Base-by-base conservation (phyloP, 345 rosid species). In the Eucalyptus erythrocorys region DNA sequence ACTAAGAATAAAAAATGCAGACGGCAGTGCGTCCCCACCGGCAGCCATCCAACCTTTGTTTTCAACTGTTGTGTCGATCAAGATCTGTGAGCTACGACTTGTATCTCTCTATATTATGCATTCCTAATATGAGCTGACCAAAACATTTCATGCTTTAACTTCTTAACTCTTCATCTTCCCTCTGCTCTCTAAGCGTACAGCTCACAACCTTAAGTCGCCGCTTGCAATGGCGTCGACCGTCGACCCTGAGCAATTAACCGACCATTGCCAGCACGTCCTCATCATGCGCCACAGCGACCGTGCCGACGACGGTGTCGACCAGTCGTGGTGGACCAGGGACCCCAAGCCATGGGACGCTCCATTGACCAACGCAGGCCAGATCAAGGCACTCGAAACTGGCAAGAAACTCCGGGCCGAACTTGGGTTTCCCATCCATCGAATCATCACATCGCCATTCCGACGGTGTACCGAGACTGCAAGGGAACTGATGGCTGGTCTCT, bases 261-360 rank as follows among this genome's bases (percentile, higher is more conserved):
- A 8, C 68, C 76, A 64, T n/a, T 89, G 86, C 90, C 99, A 96
- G 87, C 91, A 95, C 92, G 92, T 96, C 47, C 90, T 97, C 88
- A 94, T 97, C 24, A 93, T 97, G 97, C 93, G 99, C 45, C 99
- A 96, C 91, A 97, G 98, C 13, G 98, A 97, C 89, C 97, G 99
- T 6, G 86, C 93, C 87, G 99, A 97, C 90, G 91, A 91, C 59
- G 90, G 92, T 87, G 96, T 94, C 16, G 94, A 94, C 15, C 3
- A 13, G 14, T 89, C 80, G 5, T 97, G 99, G 99, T 89, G 88
- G 11, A 71, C 87, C 32, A 92, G 91, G 5, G 98, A 97, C 6
- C 88, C 89, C 12, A 92, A 94, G 87, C 98, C 96, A 1, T 97
- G 98, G 98, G 99, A 97, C 88, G 98, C 99, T 0, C 97, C 97